Conservation (phyloP, 495 filamentous ascomycete genomes). For the Cercophora samala region DNA sequence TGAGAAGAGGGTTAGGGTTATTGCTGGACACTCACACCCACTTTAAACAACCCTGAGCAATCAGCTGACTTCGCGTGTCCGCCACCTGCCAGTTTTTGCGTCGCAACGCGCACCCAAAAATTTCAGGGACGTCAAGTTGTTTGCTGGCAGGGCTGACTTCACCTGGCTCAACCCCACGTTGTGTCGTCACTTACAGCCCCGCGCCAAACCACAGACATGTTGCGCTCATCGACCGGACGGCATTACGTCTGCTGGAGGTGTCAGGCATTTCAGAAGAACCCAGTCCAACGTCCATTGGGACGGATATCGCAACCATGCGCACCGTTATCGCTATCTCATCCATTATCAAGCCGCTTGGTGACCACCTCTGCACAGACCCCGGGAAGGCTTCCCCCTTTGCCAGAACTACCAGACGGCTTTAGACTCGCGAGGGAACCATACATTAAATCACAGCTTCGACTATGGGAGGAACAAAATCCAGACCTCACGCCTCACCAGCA, state of each 20-base stretch:
- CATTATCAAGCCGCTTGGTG: background rate
- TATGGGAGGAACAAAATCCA: constrained; percentile 52
- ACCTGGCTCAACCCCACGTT: background rate
- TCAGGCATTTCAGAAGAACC: constrained; percentile 10
- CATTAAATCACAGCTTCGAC: constrained; percentile 50
- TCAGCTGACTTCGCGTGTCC: constrained; percentile 27
- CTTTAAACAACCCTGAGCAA: background rate
- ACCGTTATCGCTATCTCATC: background rate
- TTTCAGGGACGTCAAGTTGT: background rate
- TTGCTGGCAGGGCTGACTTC: background rate
- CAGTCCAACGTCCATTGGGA: constrained; percentile 11
- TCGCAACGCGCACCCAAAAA: constrained; percentile 11
- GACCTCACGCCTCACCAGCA: constrained; percentile 6
- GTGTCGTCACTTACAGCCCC: constrained; percentile 5
- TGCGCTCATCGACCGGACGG: constrained; percentile 26
- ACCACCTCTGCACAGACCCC: background rate
- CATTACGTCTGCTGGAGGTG: constrained; percentile 36
- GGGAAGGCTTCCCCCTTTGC: background rate
- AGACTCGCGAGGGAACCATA: background rate
- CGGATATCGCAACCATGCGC: background rate
- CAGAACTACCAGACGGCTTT: background rate
- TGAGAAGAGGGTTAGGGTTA: constrained; percentile 19
- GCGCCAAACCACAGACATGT: constrained; percentile 18
- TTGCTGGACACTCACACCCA: no score
- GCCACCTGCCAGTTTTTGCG: constrained; percentile 1